Evolutionary conservation across 352 stramenopile genomes (phyloP).

Genomic region (Phytophthora crassamura): DNA sequence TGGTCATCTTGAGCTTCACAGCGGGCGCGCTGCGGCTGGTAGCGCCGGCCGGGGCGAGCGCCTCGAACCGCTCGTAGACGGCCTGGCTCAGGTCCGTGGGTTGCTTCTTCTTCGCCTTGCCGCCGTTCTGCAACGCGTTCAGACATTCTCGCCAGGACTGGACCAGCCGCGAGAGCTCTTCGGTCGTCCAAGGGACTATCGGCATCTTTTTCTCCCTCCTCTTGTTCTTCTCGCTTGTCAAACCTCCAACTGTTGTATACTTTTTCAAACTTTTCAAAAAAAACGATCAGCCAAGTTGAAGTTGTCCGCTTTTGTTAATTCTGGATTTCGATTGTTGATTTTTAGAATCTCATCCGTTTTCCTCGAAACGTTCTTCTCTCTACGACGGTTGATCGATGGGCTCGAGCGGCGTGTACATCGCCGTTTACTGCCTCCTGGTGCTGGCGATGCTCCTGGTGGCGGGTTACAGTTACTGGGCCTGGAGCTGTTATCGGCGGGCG

Average conservation of each 20-base stretch:
- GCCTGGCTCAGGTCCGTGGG: conserved; percentile 3
- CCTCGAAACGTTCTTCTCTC: too few species aligned
- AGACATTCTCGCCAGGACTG: conserved; percentile 20
- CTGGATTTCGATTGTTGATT: too few species aligned
- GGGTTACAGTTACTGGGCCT: conserved; percentile 34
- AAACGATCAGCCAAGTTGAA: conserved; percentile 12
- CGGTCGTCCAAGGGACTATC: conserved; percentile 1
- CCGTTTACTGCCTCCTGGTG: conserved; percentile 42
- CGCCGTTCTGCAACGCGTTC: not conserved
- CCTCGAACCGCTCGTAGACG: conserved; percentile 19
- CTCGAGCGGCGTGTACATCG: conserved; percentile 29
- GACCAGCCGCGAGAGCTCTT: conserved; percentile 24
- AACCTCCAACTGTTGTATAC: conserved; percentile 18
- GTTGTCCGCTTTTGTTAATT: conserved; percentile 40
- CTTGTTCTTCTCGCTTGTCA: too few species aligned
- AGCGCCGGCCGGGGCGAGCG: conserved; percentile 7
- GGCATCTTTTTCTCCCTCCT: not conserved
- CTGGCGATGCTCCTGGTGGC: conserved; percentile 36
- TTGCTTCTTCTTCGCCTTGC: conserved; percentile 6
- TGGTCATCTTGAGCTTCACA: not conserved
- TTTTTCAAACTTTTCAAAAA: not conserved
- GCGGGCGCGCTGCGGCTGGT: not conserved
- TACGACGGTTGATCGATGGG: conserved; percentile 8
- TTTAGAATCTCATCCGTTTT: too few species aligned
- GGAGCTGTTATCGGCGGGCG: conserved; percentile 30